phyloP scores from a whole-genome alignment of 2,329 filamentous ascomycete genomes.

The Fusarium vanettenii region DNA sequence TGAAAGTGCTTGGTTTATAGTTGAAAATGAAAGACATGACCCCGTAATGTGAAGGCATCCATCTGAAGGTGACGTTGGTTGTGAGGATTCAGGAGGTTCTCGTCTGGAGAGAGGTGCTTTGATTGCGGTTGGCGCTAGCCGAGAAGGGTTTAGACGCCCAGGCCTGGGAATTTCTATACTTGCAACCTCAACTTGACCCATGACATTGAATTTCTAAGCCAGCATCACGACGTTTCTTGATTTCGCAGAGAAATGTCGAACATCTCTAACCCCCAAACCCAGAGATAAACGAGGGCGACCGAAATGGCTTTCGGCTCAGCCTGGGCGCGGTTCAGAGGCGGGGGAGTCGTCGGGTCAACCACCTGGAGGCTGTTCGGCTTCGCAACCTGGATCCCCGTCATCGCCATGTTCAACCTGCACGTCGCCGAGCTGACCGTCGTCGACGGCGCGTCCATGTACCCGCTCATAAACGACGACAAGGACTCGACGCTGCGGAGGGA shows the following conservation, averaged over 20 bases:
- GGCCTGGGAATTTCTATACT: slow-evolving; percentile 22
- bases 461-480: slow-evolving; percentile 76
- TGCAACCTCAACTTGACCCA: slow-evolving; percentile 12
- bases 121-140: slow-evolving; percentile 26
- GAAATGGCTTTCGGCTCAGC: slow-evolving; percentile 50
- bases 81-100: background rate
- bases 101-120: background rate
- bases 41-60: background rate
- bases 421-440: slow-evolving; percentile 69
- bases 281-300: slow-evolving; percentile 3
- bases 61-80: background rate
- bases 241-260: slow-evolving; percentile 16
- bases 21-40: background rate
- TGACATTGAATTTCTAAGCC: background rate
- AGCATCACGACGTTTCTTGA: background rate
- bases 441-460: slow-evolving; percentile 78
- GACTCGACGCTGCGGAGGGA: slow-evolving; percentile 66
- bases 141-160: slow-evolving; percentile 35
- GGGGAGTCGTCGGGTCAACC: slow-evolving; percentile 48
- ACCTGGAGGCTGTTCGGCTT: slow-evolving; percentile 62
- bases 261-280: background rate
- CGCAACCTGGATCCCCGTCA: slow-evolving; percentile 71
- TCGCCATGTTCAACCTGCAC: slow-evolving; percentile 71
- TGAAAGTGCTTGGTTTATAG: background rate
- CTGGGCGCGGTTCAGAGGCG: slow-evolving; percentile 50